Evolutionary conservation across 257 asterid genomes (phyloP).

Genomic region (Solanum stenotomum): DNA sequence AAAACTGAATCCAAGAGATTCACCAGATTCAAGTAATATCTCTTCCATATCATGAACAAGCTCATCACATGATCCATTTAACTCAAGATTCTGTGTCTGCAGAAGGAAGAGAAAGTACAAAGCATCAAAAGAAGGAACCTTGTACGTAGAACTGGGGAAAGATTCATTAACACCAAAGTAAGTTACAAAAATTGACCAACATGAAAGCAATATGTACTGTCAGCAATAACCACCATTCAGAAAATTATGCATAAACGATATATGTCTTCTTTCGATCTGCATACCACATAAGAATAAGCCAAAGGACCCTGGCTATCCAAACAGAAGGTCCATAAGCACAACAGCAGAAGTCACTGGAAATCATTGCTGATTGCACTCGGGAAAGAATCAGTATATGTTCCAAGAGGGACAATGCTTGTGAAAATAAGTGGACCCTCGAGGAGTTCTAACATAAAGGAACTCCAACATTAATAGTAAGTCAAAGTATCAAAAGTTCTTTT

Average conservation of each 20-base stretch:
- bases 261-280: neutral
- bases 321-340: neutral
- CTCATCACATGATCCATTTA: constrained; percentile 58
- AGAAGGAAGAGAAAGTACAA: neutral
- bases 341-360: neutral
- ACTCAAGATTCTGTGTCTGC: constrained; percentile 50
- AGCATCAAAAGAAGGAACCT: neutral
- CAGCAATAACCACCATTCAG: neutral
- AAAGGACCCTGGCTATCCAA: neutral
- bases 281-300: neutral
- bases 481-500: neutral
- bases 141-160: neutral
- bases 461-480: neutral
- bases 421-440: neutral
- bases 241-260: neutral
- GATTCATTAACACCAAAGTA: neutral
- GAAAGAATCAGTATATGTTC: neutral
- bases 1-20: constrained; percentile 33
- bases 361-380: neutral
- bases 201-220: neutral
- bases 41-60: constrained; percentile 94
- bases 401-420: neutral
- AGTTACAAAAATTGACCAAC: neutral
- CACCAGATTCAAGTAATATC: constrained; percentile 68
- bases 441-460: neutral